A percentile compares a stretch with the other conserved stretches of the same genome.
These are phyloP conservation scores for Neonectria hederae DNA, from an alignment of 2,329 filamentous ascomycete species.

Conservation along the genomic window DNA sequence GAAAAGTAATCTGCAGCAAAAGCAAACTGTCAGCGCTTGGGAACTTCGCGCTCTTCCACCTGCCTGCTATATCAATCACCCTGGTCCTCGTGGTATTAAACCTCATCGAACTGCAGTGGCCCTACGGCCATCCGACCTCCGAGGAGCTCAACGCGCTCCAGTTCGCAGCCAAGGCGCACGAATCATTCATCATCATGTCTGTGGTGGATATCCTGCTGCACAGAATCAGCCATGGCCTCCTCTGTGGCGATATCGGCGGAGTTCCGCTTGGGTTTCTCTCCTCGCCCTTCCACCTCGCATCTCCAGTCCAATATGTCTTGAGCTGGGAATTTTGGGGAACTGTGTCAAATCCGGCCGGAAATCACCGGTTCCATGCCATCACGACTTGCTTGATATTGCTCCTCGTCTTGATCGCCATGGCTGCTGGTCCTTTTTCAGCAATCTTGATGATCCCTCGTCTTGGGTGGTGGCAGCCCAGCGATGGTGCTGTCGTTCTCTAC, in stretches of 20 bases:
- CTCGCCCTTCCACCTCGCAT: slow-evolving; percentile 3
- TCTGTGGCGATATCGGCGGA: not conserved
- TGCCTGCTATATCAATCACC: slow-evolving; percentile 1
- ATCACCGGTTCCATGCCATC: not conserved
- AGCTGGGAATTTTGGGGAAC: slow-evolving; percentile 18
- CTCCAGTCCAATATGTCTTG: slow-evolving; percentile 6
- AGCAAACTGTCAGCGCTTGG: not conserved
- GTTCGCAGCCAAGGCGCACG: slow-evolving; percentile 18
- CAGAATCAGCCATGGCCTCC: slow-evolving; percentile 1
- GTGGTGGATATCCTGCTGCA: slow-evolving; percentile 7
- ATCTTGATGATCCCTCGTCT: slow-evolving; percentile 15
- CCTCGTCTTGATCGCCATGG: not conserved
- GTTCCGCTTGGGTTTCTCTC: slow-evolving; percentile 14
- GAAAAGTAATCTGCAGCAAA: slow-evolving; percentile 13
- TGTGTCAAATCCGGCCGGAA: not conserved
- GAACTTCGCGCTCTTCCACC: not conserved
- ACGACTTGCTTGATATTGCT: not conserved
- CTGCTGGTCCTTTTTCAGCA: slow-evolving; percentile 10
- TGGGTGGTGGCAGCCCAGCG: slow-evolving; percentile 14
- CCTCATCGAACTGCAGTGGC: slow-evolving; percentile 2
- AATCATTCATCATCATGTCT: slow-evolving; percentile 8
- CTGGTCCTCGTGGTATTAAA: not conserved
- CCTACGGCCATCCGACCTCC: not conserved
- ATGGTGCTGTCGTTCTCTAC: not conserved
- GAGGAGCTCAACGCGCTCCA: slow-evolving; percentile 12